Percentiles rank a stretch among this genome's conserved stretches.
Evolutionary conservation across 176 grass and related monocot genomes (phyloP).

Genomic region (Saccharum spontaneum): DNA sequence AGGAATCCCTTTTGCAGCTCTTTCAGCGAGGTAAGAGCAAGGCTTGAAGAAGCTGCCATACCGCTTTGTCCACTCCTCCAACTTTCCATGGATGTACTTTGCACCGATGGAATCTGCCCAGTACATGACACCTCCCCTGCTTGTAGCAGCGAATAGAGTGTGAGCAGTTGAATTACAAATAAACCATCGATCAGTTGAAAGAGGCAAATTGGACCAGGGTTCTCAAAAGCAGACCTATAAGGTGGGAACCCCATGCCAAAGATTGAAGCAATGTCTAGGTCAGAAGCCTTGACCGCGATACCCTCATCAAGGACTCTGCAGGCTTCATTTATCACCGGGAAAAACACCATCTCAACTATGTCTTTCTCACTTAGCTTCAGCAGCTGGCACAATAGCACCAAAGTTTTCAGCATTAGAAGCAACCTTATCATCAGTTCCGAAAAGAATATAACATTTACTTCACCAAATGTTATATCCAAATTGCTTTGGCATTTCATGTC

Average conservation of each 20-base stretch:
- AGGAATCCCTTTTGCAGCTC: slow-evolving; percentile 76
- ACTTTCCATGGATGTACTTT: slow-evolving; percentile 69
- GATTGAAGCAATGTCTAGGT: slow-evolving; percentile 88
- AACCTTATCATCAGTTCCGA: neutral
- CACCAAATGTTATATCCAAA: neutral
- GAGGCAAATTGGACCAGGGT: neutral
- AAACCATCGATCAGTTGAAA: neutral
- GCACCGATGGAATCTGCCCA: slow-evolving; percentile 87
- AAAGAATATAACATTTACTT: slow-evolving; percentile 10
- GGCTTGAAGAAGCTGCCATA: slow-evolving; percentile 85
- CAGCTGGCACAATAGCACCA: slow-evolving; percentile 46
- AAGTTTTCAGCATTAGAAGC: too few species aligned
- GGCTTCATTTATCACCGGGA: slow-evolving; percentile 84
- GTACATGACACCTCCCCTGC: slow-evolving; percentile 82
- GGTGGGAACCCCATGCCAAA: slow-evolving; percentile 96
- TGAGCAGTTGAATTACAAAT: slow-evolving; percentile 6
- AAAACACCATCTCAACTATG: slow-evolving; percentile 88
- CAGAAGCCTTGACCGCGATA: slow-evolving; percentile 83
- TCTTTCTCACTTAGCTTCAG: slow-evolving; percentile 20
- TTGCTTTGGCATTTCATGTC: neutral
- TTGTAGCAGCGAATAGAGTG: slow-evolving; percentile 14
- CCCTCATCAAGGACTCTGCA: slow-evolving; percentile 87
- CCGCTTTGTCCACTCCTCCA: slow-evolving; percentile 72
- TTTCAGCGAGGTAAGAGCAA: slow-evolving; percentile 70
- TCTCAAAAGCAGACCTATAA: slow-evolving; percentile 51